Percentiles rank a stretch among this genome's conserved stretches.
These are phyloP conservation scores for Camellia granthamiana DNA, from an alignment of 148 eudicot species.

Conservation along the genomic window DNA sequence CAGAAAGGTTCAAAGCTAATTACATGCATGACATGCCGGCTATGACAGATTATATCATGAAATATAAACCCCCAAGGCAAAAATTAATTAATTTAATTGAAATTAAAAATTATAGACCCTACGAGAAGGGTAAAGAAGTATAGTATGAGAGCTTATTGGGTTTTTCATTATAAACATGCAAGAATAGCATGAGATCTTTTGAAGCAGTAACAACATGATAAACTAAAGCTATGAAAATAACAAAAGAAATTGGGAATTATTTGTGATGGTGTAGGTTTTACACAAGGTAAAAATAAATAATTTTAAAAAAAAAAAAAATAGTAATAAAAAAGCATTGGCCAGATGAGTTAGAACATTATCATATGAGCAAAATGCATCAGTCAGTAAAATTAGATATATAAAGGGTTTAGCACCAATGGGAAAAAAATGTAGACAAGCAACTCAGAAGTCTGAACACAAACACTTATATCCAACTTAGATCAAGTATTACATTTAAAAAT, in stretches of 20 bases:
- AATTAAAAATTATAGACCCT: neutral
- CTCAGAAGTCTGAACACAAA: neutral
- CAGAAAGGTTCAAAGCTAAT: neutral
- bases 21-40: neutral
- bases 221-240: neutral
- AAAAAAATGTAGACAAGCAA: neutral
- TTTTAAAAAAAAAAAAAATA: too few relatives aligned
- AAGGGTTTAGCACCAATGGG: neutral
- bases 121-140: neutral
- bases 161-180: too few relatives aligned
- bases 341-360: neutral
- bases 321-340: neutral
- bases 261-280: neutral
- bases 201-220: neutral
- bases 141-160: neutral
- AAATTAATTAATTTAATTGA: too few relatives aligned
- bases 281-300: neutral
- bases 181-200: neutral
- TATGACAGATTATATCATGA: neutral
- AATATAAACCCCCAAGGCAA: neutral
- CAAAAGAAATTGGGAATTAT: neutral
- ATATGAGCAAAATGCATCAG: neutral
- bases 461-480: neutral
- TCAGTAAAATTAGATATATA: neutral
- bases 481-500: neutral